Evolutionary conservation across 2,329 filamentous ascomycete species (phyloP).

Genomic region (Alternaria sp.): DNA sequence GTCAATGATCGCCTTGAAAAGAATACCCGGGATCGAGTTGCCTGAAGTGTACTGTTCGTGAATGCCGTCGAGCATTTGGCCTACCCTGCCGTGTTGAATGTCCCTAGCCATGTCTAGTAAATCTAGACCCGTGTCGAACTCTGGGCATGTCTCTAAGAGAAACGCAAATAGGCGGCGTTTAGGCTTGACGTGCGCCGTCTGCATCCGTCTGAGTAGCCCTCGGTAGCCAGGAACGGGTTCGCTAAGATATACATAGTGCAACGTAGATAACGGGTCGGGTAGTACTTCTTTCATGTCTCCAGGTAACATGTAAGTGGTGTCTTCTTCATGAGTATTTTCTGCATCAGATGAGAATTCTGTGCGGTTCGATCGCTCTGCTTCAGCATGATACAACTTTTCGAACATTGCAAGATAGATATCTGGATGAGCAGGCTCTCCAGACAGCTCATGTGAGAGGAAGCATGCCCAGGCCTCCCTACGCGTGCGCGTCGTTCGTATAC

Average conservation of each 20-base stretch:
- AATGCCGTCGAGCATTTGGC: conserved; percentile 27
- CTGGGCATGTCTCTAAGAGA: conserved; percentile 55
- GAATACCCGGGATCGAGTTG: conserved; percentile 27
- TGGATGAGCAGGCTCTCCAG: conserved; percentile 43
- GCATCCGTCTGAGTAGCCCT: conserved; percentile 67
- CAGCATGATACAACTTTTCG: conserved; percentile 58
- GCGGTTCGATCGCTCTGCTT: conserved; percentile 9
- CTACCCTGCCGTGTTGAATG: conserved; percentile 28
- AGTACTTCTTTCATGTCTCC: conserved; percentile 66
- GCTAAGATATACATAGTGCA: conserved; percentile 70
- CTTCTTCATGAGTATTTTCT: conserved; percentile 2
- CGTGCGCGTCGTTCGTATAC: conserved; percentile 66
- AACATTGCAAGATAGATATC: conserved; percentile 64
- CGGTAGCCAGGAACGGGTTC: conserved; percentile 65
- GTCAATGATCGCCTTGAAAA: conserved; percentile 38
- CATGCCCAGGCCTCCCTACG: conserved; percentile 70
- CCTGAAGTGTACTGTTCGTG: conserved; percentile 11
- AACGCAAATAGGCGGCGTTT: conserved; percentile 60
- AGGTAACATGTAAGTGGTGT: conserved; percentile 51
- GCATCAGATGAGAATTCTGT: conserved; percentile 8
- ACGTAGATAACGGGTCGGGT: conserved; percentile 63
- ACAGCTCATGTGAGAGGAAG: conserved; percentile 63
- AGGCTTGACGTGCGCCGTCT: conserved; percentile 56
- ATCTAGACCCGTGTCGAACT: conserved; percentile 25
- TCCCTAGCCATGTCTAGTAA: conserved; percentile 25